Evolutionary conservation across 2,329 filamentous ascomycete species (phyloP), one percentile per base, ranked within the genome.

Genomic region (Lachnellula subtilissima): DNA sequence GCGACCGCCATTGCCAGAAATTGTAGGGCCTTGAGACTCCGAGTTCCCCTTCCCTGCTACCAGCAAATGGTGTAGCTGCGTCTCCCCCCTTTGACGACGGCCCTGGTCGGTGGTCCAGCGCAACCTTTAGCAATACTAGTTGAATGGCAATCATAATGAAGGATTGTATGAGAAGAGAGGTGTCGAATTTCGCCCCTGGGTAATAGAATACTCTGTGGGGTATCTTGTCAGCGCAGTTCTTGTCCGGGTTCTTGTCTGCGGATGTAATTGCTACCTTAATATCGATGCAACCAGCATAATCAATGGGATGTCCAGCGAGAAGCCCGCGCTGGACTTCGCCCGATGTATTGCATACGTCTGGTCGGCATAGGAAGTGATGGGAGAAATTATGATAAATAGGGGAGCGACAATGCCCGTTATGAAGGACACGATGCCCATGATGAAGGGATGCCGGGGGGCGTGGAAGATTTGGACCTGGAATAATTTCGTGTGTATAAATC

Each of bases 1-100:
- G 78, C 19, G 82, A 83, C 55, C 84, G 80, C 89, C 89, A 93
- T 71, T 89, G 88, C 89, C 89, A 93, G 70, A 93, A 93, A 66
- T 85, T 81, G 69, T 85, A 92, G 0, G 89, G 89, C 23, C 89
- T 72, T 40, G 76, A 70, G 7, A 75, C 67, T 22, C 79, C 64
- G n/a, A 61, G 61, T 5, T 61, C 64, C 32, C 64, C 65, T 25
- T 70, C 66, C 51, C 61, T 66, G 5, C 56, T 58, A 0, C 56
- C 81, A 2, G 81, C 76, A 69, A 92, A 91, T 12, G 89, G 88
- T 22, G 76, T 61, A 2, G 78, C 76, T 6, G 79, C 76, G 50
- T 85, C 83, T 55, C 83, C 83, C 40, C 83, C 83, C 71, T 82
- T 85, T 52, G 78, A 76, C 4, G 81, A 77, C 23, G 81, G 78